Conservation (phyloP, 306 rosid species). For the Castanea mollissima region DNA sequence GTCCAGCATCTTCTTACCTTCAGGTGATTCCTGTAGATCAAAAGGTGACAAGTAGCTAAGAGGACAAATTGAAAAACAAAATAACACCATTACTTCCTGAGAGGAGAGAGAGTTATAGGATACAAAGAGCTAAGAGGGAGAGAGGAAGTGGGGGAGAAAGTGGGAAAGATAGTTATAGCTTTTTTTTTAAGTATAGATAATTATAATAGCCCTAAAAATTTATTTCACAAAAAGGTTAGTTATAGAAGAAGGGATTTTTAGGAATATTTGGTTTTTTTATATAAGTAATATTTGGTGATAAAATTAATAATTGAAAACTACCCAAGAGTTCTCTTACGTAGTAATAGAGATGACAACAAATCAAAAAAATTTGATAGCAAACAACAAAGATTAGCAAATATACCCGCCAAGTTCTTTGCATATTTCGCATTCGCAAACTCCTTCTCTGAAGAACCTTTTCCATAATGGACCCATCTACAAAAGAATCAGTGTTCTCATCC, state of each 20-base stretch:
- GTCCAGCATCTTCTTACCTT: constrained; percentile 52
- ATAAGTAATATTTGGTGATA: no score
- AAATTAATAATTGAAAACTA: background rate
- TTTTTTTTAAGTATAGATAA: no score
- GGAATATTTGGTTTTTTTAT: no score
- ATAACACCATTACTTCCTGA: background rate
- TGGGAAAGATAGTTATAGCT: no score
- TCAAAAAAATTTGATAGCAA: background rate
- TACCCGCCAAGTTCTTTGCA: constrained; percentile 97
- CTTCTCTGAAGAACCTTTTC: constrained; percentile 93
- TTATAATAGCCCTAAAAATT: no score
- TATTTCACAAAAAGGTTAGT: no score
- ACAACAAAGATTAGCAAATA: background rate
- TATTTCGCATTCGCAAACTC: constrained; percentile 89
- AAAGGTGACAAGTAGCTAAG: background rate
- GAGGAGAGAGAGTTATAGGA: no score
- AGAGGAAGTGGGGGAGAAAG: no score
- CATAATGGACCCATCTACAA: constrained; percentile 86
- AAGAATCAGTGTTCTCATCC: constrained; percentile 55
- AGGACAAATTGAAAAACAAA: background rate
- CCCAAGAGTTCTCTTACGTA: background rate
- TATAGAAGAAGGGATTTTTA: no score
- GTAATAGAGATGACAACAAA: background rate
- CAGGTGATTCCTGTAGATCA: constrained; percentile 50
- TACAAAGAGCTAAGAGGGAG: no score